Evolutionary conservation across 1,284 basidiomycete genomes (phyloP).

Genomic region (Irpex lacteus): DNA sequence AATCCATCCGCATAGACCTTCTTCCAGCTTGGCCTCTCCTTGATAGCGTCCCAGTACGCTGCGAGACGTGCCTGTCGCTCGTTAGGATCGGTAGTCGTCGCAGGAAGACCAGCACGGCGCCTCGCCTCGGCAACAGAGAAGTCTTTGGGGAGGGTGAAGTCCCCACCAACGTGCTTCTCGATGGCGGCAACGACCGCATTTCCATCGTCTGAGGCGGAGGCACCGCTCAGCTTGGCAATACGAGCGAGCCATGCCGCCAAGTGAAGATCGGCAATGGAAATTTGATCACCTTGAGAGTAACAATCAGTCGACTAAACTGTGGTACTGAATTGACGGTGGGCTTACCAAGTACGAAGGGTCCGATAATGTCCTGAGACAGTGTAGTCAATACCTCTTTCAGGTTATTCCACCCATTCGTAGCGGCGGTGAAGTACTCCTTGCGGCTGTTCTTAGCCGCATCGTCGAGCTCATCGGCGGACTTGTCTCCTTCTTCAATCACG

Average conservation of each 20-base stretch:
- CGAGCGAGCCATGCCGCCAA: slow-evolving; percentile 75
- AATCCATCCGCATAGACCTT: slow-evolving; percentile 53
- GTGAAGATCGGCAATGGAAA: slow-evolving; percentile 81
- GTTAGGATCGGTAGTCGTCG: slow-evolving; percentile 18
- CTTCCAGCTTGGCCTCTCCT: slow-evolving; percentile 66
- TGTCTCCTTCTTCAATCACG: slow-evolving; percentile 45
- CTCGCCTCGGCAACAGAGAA: slow-evolving; percentile 31
- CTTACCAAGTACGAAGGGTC: slow-evolving; percentile 68
- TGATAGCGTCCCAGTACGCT: slow-evolving; percentile 67
- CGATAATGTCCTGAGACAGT: slow-evolving; percentile 61
- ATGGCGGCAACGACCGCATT: slow-evolving; percentile 45
- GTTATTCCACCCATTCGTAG: slow-evolving; percentile 40
- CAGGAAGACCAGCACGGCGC: slow-evolving; percentile 27
- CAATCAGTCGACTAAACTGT: slow-evolving; percentile 18
- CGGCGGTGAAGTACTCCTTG: slow-evolving; percentile 34
- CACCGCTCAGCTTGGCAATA: slow-evolving; percentile 58
- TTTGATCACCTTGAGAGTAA: slow-evolving; percentile 56
- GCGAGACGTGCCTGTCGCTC: slow-evolving; percentile 45
- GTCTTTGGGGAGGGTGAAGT: slow-evolving; percentile 44
- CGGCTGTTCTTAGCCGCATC: slow-evolving; percentile 28
- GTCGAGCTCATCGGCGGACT: slow-evolving; percentile 35
- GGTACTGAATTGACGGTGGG: no score
- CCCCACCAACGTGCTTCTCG: slow-evolving; percentile 47
- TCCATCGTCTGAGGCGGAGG: slow-evolving; percentile 45
- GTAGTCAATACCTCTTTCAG: slow-evolving; percentile 42